Base-by-base conservation (phyloP, 176 grass and related monocot genomes). In the Rhynchospora pubera region DNA sequence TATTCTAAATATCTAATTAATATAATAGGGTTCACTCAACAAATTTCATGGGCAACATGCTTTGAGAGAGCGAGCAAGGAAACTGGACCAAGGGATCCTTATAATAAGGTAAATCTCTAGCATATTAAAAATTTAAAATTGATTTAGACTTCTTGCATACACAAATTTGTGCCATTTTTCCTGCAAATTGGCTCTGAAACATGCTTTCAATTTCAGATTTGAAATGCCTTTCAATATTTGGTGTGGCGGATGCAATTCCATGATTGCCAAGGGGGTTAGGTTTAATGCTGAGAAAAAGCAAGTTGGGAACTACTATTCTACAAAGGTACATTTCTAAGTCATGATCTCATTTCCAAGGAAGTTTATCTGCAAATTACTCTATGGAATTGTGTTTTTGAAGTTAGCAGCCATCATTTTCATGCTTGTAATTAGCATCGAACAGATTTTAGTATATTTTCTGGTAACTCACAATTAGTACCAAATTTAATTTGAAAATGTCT, bases 281-380 rank as follows among this genome's bases (percentile, higher is more conserved):
- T 98, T 98, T 88, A 98, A 98, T 83, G 92, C 96, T 79, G 96
- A 98, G 83, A 98, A 98, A 79, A 98, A 98, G 77, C 96, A 98
- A 98, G 92, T 98, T 73, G 96, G 96, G 12, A 98, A 95, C 82
- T 98, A 98, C 78, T 95, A 98, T 83, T 98, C 96, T 59, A 95
- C 96, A 6, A 98, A 98, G 90, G 95, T 97, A 84, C 26, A 14
- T 74, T 84, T 71, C 55, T 5, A 58, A 24, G 32, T 77, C 72
- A 56, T 77, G 23, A 1, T 77, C 23, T 77, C 56, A 56, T 32
- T 32, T 34, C 23, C 50, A 56, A 34, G 15, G 50, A 6, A 56
- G 0, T 4, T 75, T 77, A 55, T 28, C 16, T 56, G 72, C 13
- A 56, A 77, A 77, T 56, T 56, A 18, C 24, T 18, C 48, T 12